Conservation (phyloP, 371 early-diverging fungal species). For the Chytridiales sp. region DNA sequence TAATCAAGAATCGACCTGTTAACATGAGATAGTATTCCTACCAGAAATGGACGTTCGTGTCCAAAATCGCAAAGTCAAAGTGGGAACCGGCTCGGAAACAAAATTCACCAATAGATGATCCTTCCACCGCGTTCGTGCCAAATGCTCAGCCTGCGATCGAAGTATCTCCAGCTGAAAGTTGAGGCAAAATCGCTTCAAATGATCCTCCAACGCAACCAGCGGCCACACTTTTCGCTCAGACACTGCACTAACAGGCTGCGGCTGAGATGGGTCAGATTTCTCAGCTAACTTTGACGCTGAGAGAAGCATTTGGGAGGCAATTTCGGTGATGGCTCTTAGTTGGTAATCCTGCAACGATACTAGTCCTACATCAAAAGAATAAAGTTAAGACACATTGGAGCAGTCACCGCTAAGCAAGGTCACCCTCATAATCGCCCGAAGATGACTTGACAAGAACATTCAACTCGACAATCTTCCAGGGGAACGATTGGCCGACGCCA, state of each 20-base stretch:
- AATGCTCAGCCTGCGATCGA: constrained; percentile 17
- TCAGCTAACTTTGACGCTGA: not conserved
- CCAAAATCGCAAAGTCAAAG: constrained; percentile 8
- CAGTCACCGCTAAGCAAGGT: not conserved
- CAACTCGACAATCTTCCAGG: constrained; percentile 36
- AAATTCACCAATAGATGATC: constrained; percentile 13
- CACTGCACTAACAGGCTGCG: too few species aligned
- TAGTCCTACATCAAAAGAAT: not conserved
- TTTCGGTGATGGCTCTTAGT: constrained; percentile 15
- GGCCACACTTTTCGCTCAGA: too few species aligned
- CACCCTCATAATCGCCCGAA: constrained; percentile 30
- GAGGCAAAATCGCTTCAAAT: constrained; percentile 26
- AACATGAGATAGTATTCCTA: not conserved
- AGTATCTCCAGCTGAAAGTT: constrained; percentile 28
- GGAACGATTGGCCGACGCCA: constrained; percentile 11
- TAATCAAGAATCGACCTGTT: not conserved
- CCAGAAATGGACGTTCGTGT: not conserved
- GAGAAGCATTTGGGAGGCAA: constrained; percentile 12
- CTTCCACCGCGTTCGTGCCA: constrained; percentile 31
- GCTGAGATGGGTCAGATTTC: not conserved
- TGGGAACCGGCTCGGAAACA: not conserved
- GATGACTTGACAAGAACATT: constrained; percentile 32
- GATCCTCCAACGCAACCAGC: constrained; percentile 24
- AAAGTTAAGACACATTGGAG: not conserved
- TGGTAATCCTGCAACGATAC: constrained; percentile 31